Evolutionary conservation across 495 filamentous ascomycete species (phyloP).

Genomic region (Opeltia flavorubescens): DNA sequence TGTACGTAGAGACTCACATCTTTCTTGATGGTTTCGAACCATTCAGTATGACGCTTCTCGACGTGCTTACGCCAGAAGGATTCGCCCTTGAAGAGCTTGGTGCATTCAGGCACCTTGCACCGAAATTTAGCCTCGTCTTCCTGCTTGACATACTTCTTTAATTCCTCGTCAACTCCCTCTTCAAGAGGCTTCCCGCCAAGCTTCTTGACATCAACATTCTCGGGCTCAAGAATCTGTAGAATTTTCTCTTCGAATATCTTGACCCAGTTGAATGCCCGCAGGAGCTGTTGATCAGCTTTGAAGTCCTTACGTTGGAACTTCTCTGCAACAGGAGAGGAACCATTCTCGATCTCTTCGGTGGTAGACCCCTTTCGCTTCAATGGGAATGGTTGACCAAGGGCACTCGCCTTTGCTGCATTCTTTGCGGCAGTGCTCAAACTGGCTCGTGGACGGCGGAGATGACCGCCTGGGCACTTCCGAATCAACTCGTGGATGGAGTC

Average conservation of each 20-base stretch:
- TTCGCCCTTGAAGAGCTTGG: constrained; percentile 93
- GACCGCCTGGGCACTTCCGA: constrained; percentile 90
- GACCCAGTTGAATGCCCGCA: constrained; percentile 97
- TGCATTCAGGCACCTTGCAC: constrained; percentile 90
- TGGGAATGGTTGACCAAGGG: constrained; percentile 64
- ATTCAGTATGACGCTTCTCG: constrained; percentile 88
- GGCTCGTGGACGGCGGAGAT: constrained; percentile 77
- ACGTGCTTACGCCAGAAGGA: constrained; percentile 96
- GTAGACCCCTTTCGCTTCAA: constrained; percentile 55
- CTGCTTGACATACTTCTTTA: constrained; percentile 80
- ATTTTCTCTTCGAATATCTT: constrained; percentile 97
- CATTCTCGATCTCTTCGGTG: constrained; percentile 50
- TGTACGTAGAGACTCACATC: constrained; percentile 46
- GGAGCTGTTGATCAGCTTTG: constrained; percentile 80
- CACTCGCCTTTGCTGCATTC: constrained; percentile 71
- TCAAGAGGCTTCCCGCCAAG: constrained; percentile 80
- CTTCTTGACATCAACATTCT: constrained; percentile 70
- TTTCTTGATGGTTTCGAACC: constrained; percentile 62
- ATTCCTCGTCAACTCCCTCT: constrained; percentile 74
- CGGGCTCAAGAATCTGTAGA: constrained; percentile 78
- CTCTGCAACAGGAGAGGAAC: constrained; percentile 44
- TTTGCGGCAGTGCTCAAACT: constrained; percentile 72
- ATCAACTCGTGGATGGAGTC: constrained; percentile 93
- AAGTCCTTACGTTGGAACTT: constrained; percentile 50
- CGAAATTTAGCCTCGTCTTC: constrained; percentile 93